Conservation (phyloP, 345 rosid genomes). For the Lepidium africanum region DNA sequence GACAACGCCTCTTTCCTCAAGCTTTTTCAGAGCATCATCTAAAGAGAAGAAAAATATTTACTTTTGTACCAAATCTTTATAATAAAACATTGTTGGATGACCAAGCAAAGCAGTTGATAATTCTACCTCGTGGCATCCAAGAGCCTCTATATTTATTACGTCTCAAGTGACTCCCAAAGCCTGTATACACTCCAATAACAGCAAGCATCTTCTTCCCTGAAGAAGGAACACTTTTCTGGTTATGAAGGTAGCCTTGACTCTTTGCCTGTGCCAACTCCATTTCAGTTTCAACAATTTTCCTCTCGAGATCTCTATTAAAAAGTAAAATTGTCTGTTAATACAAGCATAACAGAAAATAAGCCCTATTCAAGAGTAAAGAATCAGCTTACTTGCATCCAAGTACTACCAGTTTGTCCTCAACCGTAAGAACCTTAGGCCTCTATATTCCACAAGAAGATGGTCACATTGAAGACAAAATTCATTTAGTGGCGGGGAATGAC, state of each 20-base stretch:
- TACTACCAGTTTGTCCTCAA: constrained; percentile 73
- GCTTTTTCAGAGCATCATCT: constrained; percentile 83
- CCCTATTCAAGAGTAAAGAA: neutral
- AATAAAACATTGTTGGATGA: neutral
- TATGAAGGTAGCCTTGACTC: constrained; percentile 79
- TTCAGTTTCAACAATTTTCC: constrained; percentile 85
- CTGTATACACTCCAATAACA: constrained; percentile 90
- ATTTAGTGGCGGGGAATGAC: neutral
- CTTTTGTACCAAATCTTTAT: neutral
- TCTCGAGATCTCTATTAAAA: constrained; percentile 68
- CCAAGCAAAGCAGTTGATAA: neutral
- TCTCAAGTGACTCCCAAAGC: constrained; percentile 81
- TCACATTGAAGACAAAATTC: neutral
- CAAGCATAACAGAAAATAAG: neutral
- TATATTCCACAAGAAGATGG: constrained; percentile 22
- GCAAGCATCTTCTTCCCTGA: constrained; percentile 65
- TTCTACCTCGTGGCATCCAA: constrained; percentile 95
- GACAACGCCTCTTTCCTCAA: constrained; percentile 87
- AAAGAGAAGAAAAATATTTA: neutral
- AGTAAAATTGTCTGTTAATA: constrained; percentile 6
- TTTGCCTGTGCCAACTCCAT: constrained; percentile 96
- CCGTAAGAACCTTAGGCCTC: constrained; percentile 87
- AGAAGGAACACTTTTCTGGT: constrained; percentile 43
- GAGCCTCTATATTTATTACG: constrained; percentile 85
- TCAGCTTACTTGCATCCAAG: constrained; percentile 83